Evolutionary conservation across 129 eudicot species (phyloP), one percentile per base, ranked within the genome.

Genomic region (Flaveria robusta): DNA sequence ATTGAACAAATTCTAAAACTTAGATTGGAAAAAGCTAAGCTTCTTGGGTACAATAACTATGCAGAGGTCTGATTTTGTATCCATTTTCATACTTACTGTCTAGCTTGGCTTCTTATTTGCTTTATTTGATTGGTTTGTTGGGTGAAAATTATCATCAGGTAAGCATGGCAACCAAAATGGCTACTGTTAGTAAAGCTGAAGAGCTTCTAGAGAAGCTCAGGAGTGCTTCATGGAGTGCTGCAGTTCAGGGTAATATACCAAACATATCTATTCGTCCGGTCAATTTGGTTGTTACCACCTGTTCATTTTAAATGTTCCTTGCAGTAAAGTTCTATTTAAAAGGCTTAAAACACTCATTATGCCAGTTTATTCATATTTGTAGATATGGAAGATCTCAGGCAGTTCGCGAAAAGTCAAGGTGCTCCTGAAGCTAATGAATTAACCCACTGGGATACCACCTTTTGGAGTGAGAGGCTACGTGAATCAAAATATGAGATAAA

Each of bases 161-260:
- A 74, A 94, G 99, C 85, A 91, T 94, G 99, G 96, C 96, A 42
- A 88, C 89, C 58, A 94, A 94, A 83, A 94, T 94, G 99, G 99
- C 99, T 51, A 94, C 97, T 41, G 94, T 94, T 79, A 88, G 87
- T 66, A 91, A 87, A 87, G 99, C 96, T 56, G 91, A 84, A 86
- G 97, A 91, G 82, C 97, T 94, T 75, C 89, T 94, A n/a, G 99
- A 91, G 88, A 91, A 94, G 82, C 88, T 94, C 77, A 91, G 99
- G 72, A 78, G 64, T 81, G 97, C 99, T 76, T 91, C 99, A 55
- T 94, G 99, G 99, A 71, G 85, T 84, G 88, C 97, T 82, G 99
- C 99, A 66, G 93, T 91, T 72, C 87, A 83, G 78, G 99, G 99
- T 94, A 83, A 18, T 65, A 27, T 27, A n/a, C 39, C 23, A 42